Base-by-base conservation (phyloP, 2,329 filamentous ascomycete species). In the Cytospora leucostoma region DNA sequence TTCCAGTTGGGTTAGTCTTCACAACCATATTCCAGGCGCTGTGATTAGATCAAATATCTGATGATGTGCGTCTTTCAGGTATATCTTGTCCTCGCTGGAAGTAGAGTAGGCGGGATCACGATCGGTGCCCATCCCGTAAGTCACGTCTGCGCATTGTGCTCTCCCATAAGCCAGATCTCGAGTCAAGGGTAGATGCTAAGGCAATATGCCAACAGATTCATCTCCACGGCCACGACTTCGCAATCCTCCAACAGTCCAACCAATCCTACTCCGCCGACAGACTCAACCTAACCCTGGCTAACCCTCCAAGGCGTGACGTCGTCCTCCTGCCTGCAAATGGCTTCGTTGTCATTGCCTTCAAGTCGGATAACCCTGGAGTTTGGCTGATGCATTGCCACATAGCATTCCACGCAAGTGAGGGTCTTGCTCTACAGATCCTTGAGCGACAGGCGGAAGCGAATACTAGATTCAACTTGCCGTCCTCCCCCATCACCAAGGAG, bases 301-400 rank as follows among this genome's bases (percentile, higher is more conserved):
- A 84, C 69, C 82, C 83, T 1, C 77, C 80, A 33, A 79, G 83
- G 11, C 77, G 83, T 40, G 82, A 85, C 67, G 79, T 81, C 2
- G 81, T 81, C 7, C 76, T 81, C 66, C 74, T 85, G 2, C 77
- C 76, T 0, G 70, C 69, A 1, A 67, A 68, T 11, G 81, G 82
- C 0, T 79, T 79, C 70, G 60, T 83, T 4, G 78, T 82, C n/a
- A 73, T 85, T 59, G 81, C 79, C 2, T 80, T 82, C 66, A 72
- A 80, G 68, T 76, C 77, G 0, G 75, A 79, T 61, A 85, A 84
- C 70, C 79, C 82, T 1, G 81, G 82, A 0, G 72, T 74, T 0
- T 83, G 80, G 80, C 70, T 81, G 1, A 76, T 82, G 67, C 81
- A 82, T 68, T 83, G 81, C 68, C 80, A 83, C 68, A 79, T 82